These are phyloP conservation scores for Boletus subparvulus DNA, from an alignment of 768 basidiomycete genomes.

Conservation along the genomic window DNA sequence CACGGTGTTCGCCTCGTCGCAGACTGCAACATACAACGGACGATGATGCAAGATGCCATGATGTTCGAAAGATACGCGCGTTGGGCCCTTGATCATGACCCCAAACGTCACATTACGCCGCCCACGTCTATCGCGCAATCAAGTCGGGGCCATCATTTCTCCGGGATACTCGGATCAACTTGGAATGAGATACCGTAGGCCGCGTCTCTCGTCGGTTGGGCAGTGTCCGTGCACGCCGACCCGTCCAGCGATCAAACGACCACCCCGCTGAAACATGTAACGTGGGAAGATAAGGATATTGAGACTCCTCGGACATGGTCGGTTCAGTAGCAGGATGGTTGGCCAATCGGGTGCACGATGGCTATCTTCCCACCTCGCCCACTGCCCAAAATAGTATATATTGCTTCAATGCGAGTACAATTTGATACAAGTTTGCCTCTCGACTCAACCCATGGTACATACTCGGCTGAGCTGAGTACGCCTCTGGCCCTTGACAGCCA, in stretches of 20 bases:
- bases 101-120: too few relatives aligned
- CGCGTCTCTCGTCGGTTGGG: too few relatives aligned
- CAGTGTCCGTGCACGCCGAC: too few relatives aligned
- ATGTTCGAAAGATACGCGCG: too few relatives aligned
- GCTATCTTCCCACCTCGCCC: constrained; percentile 1
- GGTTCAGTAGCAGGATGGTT: not conserved
- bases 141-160: not conserved
- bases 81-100: too few relatives aligned
- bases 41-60: too few relatives aligned
- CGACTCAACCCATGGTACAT: not conserved
- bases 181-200: too few relatives aligned
- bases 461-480: not conserved
- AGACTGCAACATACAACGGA: too few relatives aligned
- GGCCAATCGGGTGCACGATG: constrained; percentile 2
- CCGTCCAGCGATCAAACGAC: not conserved
- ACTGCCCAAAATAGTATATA: not conserved
- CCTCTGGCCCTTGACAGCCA: not conserved
- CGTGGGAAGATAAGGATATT: not conserved
- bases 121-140: not conserved
- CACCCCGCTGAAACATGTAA: not conserved
- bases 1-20: too few relatives aligned
- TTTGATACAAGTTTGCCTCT: not conserved
- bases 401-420: not conserved
- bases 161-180: not conserved
- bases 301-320: not conserved